A percentile compares a stretch with the other conserved stretches of the same genome.
phyloP scores from a whole-genome alignment of 768 basidiomycete genomes.

The Panellus pusillus region DNA sequence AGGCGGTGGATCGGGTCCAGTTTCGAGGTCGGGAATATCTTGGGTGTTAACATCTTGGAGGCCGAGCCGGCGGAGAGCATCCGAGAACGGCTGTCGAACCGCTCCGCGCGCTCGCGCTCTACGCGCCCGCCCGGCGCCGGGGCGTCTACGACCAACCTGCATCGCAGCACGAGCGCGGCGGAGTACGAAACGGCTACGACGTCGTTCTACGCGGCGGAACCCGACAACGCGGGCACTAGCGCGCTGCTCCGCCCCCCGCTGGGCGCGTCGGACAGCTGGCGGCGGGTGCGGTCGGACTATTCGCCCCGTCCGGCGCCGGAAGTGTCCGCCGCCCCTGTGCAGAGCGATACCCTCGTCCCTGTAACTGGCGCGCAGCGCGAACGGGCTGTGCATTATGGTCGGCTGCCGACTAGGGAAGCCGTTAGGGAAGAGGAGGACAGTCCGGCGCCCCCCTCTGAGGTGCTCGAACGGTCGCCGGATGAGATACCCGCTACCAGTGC shows the following conservation, averaged over 20 bases:
- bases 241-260: conserved; percentile 6
- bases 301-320: conserved; percentile 5
- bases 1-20: conserved; percentile 68
- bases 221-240: not conserved
- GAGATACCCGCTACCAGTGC: conserved; percentile 65
- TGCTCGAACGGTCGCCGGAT: conserved; percentile 60
- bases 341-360: conserved; percentile 20
- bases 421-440: conserved; percentile 10
- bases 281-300: conserved; percentile 14
- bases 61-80: conserved; percentile 26
- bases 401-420: conserved; percentile 18
- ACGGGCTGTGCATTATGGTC: conserved; percentile 42
- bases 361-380: conserved; percentile 28
- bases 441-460: conserved; percentile 59
- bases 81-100: conserved; percentile 13
- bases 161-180: not conserved
- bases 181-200: conserved; percentile 1
- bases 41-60: conserved; percentile 64
- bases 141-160: conserved; percentile 1
- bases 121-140: conserved; percentile 1
- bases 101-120: conserved; percentile 3
- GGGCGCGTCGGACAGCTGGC: not conserved
- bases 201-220: conserved; percentile 7
- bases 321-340: not conserved
- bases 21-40: conserved; percentile 76